Evolutionary conservation across 805 yeast species (phyloP).

Genomic region (Cyberlindnera veronae): DNA sequence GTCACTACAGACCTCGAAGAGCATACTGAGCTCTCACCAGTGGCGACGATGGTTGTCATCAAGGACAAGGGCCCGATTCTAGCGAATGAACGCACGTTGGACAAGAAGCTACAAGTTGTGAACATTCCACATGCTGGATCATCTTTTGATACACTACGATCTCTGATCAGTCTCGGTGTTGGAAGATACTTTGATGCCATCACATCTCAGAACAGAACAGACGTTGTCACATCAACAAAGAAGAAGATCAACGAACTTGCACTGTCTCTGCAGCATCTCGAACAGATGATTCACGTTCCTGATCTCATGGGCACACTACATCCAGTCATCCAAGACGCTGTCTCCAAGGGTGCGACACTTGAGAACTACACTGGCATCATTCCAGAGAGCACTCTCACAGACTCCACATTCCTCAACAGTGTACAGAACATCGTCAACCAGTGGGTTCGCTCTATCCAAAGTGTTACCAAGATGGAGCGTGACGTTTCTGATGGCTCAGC

Average conservation of each 20-base stretch:
- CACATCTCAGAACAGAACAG: slow-evolving; percentile 27
- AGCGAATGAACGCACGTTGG: slow-evolving; percentile 21
- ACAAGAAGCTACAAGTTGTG: slow-evolving; percentile 33
- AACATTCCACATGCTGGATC: slow-evolving; percentile 32
- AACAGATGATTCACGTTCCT: slow-evolving; percentile 66
- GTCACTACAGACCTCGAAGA: slow-evolving; percentile 13
- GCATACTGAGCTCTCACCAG: slow-evolving; percentile 3
- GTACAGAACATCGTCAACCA: slow-evolving; percentile 66
- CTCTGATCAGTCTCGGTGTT: slow-evolving; percentile 59
- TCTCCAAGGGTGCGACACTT: slow-evolving; percentile 32
- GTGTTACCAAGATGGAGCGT: slow-evolving; percentile 49
- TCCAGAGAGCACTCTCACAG: slow-evolving; percentile 38
- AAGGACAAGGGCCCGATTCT: slow-evolving; percentile 38
- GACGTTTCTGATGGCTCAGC: slow-evolving; percentile 54
- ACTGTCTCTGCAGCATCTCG: slow-evolving; percentile 60
- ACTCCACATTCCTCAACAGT: slow-evolving; percentile 57
- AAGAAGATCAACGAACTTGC: slow-evolving; percentile 68
- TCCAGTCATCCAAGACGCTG: slow-evolving; percentile 41
- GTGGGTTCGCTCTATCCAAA: slow-evolving; percentile 68
- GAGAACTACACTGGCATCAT: slow-evolving; percentile 28
- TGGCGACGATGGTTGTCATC: slow-evolving; percentile 37
- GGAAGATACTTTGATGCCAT: slow-evolving; percentile 65
- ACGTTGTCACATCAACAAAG: slow-evolving; percentile 44
- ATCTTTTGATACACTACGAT: slow-evolving; percentile 49
- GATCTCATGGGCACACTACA: slow-evolving; percentile 53